A percentile compares a stretch with the other conserved stretches of the same genome.
Conservation (phyloP, 345 rosid genomes). For the Brassica incana region DNA sequence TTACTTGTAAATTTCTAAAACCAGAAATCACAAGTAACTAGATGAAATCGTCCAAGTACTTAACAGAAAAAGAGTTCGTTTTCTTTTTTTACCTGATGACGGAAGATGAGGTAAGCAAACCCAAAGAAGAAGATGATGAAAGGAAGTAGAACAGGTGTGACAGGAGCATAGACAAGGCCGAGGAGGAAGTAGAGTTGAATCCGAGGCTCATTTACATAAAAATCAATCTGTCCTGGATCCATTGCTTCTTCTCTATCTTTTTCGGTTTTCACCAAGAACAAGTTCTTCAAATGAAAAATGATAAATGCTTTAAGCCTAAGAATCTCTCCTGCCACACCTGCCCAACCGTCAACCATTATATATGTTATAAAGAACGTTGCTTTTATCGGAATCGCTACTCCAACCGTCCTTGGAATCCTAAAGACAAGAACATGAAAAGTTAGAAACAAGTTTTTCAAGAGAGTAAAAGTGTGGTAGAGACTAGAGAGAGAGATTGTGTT, state of each 20-base stretch:
- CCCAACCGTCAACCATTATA: constrained; percentile 99
- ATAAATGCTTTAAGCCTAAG: constrained; percentile 81
- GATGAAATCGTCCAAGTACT: neutral
- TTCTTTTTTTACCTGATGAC: constrained; percentile 69
- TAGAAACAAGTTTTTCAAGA: neutral
- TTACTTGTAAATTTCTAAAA: too few species aligned
- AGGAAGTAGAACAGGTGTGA: constrained; percentile 84
- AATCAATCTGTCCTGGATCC: constrained; percentile 91
- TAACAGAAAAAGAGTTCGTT: neutral
- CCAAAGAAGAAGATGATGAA: constrained; percentile 82
- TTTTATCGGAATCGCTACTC: constrained; percentile 81
- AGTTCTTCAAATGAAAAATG: constrained; percentile 84
- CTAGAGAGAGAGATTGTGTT: neutral
- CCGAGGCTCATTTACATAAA: constrained; percentile 83
- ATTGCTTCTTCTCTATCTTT: constrained; percentile 93
- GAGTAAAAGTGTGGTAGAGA: neutral
- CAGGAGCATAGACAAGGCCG: constrained; percentile 89
- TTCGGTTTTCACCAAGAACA: constrained; percentile 89
- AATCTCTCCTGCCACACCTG: constrained; percentile 88
- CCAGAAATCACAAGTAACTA: neutral
- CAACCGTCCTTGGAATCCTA: constrained; percentile 86
- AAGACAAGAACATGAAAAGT: neutral
- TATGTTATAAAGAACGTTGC: constrained; percentile 95
- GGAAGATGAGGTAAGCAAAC: constrained; percentile 77
- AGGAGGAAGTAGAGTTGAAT: constrained; percentile 90